Evolutionary conservation across 2,329 filamentous ascomycete genomes (phyloP), one percentile per base, ranked within the genome.

Genomic region (Zalaria obscura): DNA sequence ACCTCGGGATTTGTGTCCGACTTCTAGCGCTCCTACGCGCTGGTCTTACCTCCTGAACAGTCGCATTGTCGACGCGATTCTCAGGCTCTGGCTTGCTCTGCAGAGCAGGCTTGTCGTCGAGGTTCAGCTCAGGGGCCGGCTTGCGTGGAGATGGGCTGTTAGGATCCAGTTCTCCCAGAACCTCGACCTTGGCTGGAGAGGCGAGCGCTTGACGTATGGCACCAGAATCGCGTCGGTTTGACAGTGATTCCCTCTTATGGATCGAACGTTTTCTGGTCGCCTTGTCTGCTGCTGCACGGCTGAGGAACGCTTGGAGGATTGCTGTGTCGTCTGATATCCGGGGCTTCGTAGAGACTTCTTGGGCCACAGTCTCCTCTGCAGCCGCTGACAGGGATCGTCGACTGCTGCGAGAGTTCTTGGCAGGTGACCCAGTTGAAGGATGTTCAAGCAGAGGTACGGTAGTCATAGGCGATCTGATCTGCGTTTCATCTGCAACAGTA

Each of bases 251-350:
- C 10, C 63, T 60, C 35, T 60, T 61, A 31, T 55, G 48, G 11
- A 57, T 55, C 7, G 48, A 49, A 7, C 29, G 29, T 7, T 7
- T 7, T 32, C n/a, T 32, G 10, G 55, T 52, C 25, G 60, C 51
- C 48, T 66, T 69, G 47, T 56, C 67, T 27, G 66, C 61, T n/a
- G 62, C 65, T n/a, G 66, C 65, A 5, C 66, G 64, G 11, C 55
- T 66, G 35, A 71, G 58, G 47, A 70, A 71, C 31, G 67, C 65
- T 45, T 67, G 66, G 4, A 71, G 54, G 10, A 69, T 51, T 1
- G 66, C 67, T 5, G 67, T 70, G 45, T 70, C 67, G 41, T 68
- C 66, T 54, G 46, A 69, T 38, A 50, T 59, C 45, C 43, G 61
- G 48, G 56, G 55, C 33, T 52, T 48, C 18, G 46, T 36, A 27